Percentiles rank a stretch among this genome's conserved stretches.
These are phyloP conservation scores for Chytriomyces sp. DNA, from an alignment of 192 early-diverging fungal species.

Conservation along the genomic window DNA sequence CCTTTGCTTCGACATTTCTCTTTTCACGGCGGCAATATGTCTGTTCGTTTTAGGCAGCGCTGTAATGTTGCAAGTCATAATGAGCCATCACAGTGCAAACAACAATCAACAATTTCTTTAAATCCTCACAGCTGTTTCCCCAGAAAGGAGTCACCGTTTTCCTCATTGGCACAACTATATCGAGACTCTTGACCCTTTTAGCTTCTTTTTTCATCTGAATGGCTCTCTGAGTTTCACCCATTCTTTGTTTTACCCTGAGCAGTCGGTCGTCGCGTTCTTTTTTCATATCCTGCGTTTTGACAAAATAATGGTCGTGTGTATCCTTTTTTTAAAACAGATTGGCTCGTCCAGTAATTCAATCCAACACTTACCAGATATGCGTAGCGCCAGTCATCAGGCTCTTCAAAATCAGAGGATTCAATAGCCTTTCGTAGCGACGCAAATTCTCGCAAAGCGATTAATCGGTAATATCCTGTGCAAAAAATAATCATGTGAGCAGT, in stretches of 20 bases:
- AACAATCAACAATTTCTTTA: not conserved
- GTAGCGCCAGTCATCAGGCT: conserved; percentile 17
- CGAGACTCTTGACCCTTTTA: not conserved
- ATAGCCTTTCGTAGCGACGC: conserved; percentile 3
- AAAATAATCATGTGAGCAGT: not conserved
- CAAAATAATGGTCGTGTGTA: not conserved
- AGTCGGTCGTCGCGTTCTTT: conserved; percentile 24
- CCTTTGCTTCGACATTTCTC: not conserved
- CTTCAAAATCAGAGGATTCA: conserved; percentile 19
- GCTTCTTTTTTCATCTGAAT: conserved; percentile 3
- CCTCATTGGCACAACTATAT: not conserved
- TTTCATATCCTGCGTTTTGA: conserved; percentile 3
- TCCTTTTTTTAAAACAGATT: not conserved
- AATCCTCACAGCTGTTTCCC: not conserved
- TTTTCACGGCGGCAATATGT: not conserved
- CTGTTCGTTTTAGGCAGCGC: not conserved
- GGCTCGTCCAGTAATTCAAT: not conserved
- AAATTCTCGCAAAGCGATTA: conserved; percentile 14
- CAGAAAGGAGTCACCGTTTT: not conserved
- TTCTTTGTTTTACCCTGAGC: conserved; percentile 3
- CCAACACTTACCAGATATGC: conserved; percentile 7
- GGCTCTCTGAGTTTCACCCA: conserved; percentile 8
- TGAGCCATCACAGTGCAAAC: not conserved
- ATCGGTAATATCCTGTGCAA: conserved; percentile 2
- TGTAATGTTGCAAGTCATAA: not conserved